Base-by-base conservation (phyloP, 148 eudicot species). In the Gaultheria prostrata region DNA sequence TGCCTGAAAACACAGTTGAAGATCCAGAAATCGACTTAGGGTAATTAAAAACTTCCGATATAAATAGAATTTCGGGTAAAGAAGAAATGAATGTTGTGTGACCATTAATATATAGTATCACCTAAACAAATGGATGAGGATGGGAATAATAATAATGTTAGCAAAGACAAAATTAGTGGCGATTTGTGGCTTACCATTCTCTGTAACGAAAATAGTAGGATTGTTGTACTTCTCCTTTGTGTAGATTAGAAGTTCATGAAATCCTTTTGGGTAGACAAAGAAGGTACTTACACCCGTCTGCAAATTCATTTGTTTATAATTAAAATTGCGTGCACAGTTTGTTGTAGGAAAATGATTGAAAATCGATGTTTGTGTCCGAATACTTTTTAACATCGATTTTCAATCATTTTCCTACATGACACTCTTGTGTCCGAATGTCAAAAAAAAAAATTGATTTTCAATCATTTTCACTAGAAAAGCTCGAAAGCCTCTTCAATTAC, bases 141-240 rank as follows among this genome's bases (percentile, higher is more conserved):
- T n/a, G n/a, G n/a, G n/a, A n/a, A n/a, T n/a, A 12, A 9, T 18
- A 63, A 7, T 3, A n/a, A 9, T 24, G 8, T 8, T 1, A 24
- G 2, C 9, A 3, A 0, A n/a, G 10, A 63, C n/a, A 63, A 26
- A 65, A 10, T 10, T 0, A 0, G 15, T 1, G 13, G 8, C 12
- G 3, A 9, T 26, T 0, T 26, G 2, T 26, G 3, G 71, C 73
- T 61, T 84, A 84, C 86, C 83, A 80, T 70, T 75, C 48, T 85
- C 87, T 7, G 84, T 81, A 15, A 85, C 65, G 35, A 81, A 85
- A 76, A 85, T 81, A 8, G 13, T 28, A 1, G 87, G 87, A 51
- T 81, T 30, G 45, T 85, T 85, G 79, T 85, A 85, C 76, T 76
- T 81, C 7, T 85, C 11, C 53, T 81, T 85, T 56, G 84, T 85